Base-by-base conservation (phyloP, 2,329 filamentous ascomycete species). In the Penicillium corylophilum region DNA sequence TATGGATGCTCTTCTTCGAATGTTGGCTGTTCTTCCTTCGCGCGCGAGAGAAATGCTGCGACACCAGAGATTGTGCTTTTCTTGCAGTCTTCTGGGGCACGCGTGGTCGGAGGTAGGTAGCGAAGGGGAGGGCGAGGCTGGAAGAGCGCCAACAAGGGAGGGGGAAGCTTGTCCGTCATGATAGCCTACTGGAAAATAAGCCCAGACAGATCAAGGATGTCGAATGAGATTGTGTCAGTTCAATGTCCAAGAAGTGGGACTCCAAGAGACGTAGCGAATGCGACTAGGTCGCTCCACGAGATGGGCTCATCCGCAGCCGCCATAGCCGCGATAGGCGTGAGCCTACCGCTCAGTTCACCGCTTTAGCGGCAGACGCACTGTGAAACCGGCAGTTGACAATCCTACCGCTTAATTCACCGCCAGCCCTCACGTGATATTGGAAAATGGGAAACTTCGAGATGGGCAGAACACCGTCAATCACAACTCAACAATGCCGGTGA, bases 131-230 rank as follows among this genome's bases (percentile, higher is more conserved):
- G 94, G 54, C 94, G 89, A 70, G 94, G 90, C 75, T 93, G 89
- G 78, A 99, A 99, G 62, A 97, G 89, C 74, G 89, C 89, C 65
- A 97, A 82, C 53, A 97, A 83, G 71, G 95, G 93, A 50, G 89
- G 90, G 52, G 94, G 93, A 18, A 99, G 87, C 76, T 95, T 94
- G 81, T 96, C 93, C 45, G 94, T 97, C 94, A 97, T 99, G 56
- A 64, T 78, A 64, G 16, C 18, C 33, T 35, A 18, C 35, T 22
- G 16, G 18, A 38, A 5, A 38, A 18, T 20, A 7, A 22, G 16
- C 16, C 33, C 33, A 36, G 18, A 12, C 9, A 38, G 18, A 10
- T 20, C 18, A n/a, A 38, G 16, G 35, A 20, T 38, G 35, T 38
- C 35, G 35, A 22, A 38, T 18, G 13, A 20, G 8, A 18, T 20